Percentiles rank a stretch among this genome's conserved stretches.
Conservation (phyloP, 306 rosid genomes). For the Sechiopsis laciniata region DNA sequence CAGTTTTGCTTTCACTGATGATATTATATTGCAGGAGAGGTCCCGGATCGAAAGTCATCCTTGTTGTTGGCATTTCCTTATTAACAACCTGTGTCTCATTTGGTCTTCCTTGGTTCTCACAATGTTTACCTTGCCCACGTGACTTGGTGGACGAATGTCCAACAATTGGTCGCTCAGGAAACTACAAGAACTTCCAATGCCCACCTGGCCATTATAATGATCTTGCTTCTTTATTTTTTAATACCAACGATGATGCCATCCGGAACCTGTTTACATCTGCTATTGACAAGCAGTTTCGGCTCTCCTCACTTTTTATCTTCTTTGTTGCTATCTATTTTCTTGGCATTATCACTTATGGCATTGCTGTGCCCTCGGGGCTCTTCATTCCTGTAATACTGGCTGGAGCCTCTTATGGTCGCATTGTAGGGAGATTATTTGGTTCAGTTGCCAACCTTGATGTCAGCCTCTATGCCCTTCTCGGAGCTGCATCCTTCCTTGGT, state of each 20-base stretch:
- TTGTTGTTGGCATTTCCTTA: constrained; percentile 48
- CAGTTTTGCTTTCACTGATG: constrained; percentile 29
- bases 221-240: constrained; percentile 79
- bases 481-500: constrained; percentile 89
- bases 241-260: constrained; percentile 74
- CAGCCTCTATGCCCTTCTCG: constrained; percentile 79
- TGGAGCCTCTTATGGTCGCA: constrained; percentile 78
- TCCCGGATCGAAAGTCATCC: constrained; percentile 45
- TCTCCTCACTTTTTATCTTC: constrained; percentile 58
- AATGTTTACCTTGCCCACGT: constrained; percentile 63
- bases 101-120: constrained; percentile 69
- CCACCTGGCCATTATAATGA: constrained; percentile 67
- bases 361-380: constrained; percentile 85
- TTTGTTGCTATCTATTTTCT: constrained; percentile 50
- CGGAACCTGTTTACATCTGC: constrained; percentile 58
- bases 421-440: constrained; percentile 50
- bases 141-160: constrained; percentile 49
- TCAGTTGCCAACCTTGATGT: constrained; percentile 44
- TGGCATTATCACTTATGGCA: constrained; percentile 75
- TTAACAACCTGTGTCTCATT: constrained; percentile 59
- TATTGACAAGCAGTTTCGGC: constrained; percentile 42
- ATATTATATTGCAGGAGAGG: constrained; percentile 60
- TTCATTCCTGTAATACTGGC: constrained; percentile 84
- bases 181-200: constrained; percentile 68
- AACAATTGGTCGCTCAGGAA: constrained; percentile 47